Conservation (phyloP, 2,329 filamentous ascomycete species). For the Sclerotinia spermophila region DNA sequence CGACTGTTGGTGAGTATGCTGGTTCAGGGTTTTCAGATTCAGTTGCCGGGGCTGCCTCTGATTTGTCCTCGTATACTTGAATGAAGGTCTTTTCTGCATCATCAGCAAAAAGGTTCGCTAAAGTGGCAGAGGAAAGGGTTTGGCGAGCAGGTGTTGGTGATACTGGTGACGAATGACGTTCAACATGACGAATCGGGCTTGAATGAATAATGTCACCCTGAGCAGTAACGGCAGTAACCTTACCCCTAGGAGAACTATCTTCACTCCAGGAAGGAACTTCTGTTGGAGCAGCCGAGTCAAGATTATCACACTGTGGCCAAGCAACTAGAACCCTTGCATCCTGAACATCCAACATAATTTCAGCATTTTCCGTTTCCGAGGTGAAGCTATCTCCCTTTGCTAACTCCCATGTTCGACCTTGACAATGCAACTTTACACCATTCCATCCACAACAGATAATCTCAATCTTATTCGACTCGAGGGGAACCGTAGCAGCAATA, state of each 20-base stretch:
- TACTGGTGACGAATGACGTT: conserved; percentile 67
- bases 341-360: conserved; percentile 94
- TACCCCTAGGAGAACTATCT: conserved; percentile 49
- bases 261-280: conserved; percentile 68
- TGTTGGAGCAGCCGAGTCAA: conserved; percentile 41
- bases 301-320: conserved; percentile 66
- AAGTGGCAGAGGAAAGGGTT: conserved; percentile 23
- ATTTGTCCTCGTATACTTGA: conserved; percentile 71
- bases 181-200: conserved; percentile 54
- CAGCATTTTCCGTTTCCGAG: conserved; percentile 80
- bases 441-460: conserved; percentile 96
- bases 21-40: conserved; percentile 21
- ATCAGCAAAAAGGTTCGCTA: conserved; percentile 40
- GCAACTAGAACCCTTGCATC: conserved; percentile 84
- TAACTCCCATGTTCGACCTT: conserved; percentile 81
- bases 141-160: conserved; percentile 58
- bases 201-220: conserved; percentile 49
- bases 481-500: conserved; percentile 62
- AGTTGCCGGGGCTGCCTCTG: conserved; percentile 45
- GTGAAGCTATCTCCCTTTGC: conserved; percentile 85
- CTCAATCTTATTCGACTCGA: conserved; percentile 75
- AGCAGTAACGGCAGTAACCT: conserved; percentile 39
- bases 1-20: conserved; percentile 31
- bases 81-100: conserved; percentile 48
- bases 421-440: conserved; percentile 86